Conservation (phyloP, 495 filamentous ascomycete genomes). For the Bacidia rubella region DNA sequence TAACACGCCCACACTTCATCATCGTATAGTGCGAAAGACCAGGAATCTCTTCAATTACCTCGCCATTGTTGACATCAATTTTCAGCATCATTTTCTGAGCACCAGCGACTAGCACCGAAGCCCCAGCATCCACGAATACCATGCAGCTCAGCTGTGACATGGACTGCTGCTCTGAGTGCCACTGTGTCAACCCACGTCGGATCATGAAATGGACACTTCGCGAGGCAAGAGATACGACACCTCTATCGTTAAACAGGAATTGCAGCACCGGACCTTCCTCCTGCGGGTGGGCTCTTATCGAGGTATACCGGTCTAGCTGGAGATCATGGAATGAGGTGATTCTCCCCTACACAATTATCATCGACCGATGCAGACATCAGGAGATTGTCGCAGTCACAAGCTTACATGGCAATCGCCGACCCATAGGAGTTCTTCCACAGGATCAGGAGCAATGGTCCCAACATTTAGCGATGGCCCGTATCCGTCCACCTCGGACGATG, state of each 20-base stretch:
- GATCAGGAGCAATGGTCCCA: constrained; percentile 65
- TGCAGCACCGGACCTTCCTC: constrained; percentile 63
- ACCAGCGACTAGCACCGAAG: constrained; percentile 70
- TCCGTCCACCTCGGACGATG: constrained; percentile 1
- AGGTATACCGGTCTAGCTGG: constrained; percentile 67
- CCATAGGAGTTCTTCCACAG: constrained; percentile 80
- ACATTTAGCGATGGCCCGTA: constrained; percentile 12
- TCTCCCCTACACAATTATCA: constrained; percentile 53
- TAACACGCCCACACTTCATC: constrained; percentile 80
- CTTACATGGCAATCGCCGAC: constrained; percentile 76
- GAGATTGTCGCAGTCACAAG: constrained; percentile 1
- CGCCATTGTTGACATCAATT: constrained; percentile 78
- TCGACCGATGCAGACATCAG: not conserved
- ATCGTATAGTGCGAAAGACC: constrained; percentile 68
- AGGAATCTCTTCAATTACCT: constrained; percentile 58
- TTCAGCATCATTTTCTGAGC: constrained; percentile 77
- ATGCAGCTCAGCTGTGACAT: constrained; percentile 83
- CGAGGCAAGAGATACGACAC: constrained; percentile 64
- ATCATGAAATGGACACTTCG: constrained; percentile 74
- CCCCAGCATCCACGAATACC: constrained; percentile 79
- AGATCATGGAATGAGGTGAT: constrained; percentile 52
- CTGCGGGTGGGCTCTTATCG: constrained; percentile 54
- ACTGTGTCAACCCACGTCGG: constrained; percentile 66
- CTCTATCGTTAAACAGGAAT: constrained; percentile 73
- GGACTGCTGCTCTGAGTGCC: constrained; percentile 56